These are phyloP conservation scores for Saccharomycopsis sp. DNA, from an alignment of 805 yeast species.

Conservation along the genomic window DNA sequence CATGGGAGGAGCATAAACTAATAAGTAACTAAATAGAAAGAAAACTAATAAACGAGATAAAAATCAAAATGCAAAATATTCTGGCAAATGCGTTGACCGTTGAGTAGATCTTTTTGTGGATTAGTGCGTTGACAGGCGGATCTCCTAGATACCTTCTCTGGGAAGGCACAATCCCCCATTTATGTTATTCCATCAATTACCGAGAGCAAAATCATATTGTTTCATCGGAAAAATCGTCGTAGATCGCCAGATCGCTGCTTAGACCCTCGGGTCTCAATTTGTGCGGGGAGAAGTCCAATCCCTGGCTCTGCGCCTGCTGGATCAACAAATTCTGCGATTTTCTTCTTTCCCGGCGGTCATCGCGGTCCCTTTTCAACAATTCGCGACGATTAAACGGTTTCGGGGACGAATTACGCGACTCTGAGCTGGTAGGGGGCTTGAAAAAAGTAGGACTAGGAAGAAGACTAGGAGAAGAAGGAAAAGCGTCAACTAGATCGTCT, in stretches of 20 bases:
- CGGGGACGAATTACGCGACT: background rate
- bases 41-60: no score
- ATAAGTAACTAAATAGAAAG: no score
- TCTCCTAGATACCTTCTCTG: no score
- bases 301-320: no score
- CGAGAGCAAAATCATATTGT: background rate
- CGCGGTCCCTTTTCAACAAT: conserved; percentile 14
- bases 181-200: no score
- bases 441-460: background rate
- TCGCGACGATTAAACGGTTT: conserved; percentile 11
- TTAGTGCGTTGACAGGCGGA: no score
- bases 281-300: background rate
- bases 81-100: no score
- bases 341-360: conserved; percentile 16
- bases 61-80: no score
- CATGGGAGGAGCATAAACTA: background rate
- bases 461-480: background rate
- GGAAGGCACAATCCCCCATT: no score
- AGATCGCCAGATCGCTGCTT: conserved; percentile 1
- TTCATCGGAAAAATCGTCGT: background rate
- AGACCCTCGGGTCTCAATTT: background rate
- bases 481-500: background rate
- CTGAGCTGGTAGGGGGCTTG: background rate
- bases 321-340: conserved; percentile 11
- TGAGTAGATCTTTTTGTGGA: no score